Conservation (phyloP, 805 yeast genomes). For the Metahyphopichia silvanorum region DNA sequence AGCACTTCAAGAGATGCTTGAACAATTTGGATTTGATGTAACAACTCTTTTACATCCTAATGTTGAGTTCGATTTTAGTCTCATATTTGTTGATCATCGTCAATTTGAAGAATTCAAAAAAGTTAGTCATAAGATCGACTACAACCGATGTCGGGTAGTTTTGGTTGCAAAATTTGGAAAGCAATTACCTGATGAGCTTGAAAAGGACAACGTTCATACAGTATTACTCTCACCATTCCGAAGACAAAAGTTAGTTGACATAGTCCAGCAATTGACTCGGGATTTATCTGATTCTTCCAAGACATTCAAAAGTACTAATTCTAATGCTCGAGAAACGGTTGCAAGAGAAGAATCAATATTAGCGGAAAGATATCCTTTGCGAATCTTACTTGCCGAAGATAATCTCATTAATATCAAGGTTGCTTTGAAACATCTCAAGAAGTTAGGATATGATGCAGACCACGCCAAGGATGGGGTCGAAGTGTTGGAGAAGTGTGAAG, state of each 20-base stretch:
- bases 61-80: constrained; percentile 7
- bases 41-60: constrained; percentile 11
- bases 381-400: constrained; percentile 54
- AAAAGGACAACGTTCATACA: constrained; percentile 15
- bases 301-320: constrained; percentile 2
- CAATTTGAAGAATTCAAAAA: constrained; percentile 10
- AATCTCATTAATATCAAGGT: constrained; percentile 48
- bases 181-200: constrained; percentile 18
- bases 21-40: constrained; percentile 31
- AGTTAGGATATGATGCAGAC: constrained; percentile 49
- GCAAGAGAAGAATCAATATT: not conserved
- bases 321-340: constrained; percentile 1
- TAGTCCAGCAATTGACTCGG: not conserved
- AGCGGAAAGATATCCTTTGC: constrained; percentile 32
- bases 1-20: constrained; percentile 30
- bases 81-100: constrained; percentile 19
- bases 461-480: constrained; percentile 52
- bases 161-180: constrained; percentile 29
- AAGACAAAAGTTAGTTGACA: constrained; percentile 16
- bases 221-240: constrained; percentile 28
- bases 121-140: constrained; percentile 2
- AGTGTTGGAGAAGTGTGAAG: constrained; percentile 35
- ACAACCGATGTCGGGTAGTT: constrained; percentile 11
- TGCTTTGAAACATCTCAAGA: constrained; percentile 46
- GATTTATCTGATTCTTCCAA: constrained; percentile 2